phyloP scores from a whole-genome alignment of 768 basidiomycete genomes.

The Termitomyces sp. region DNA sequence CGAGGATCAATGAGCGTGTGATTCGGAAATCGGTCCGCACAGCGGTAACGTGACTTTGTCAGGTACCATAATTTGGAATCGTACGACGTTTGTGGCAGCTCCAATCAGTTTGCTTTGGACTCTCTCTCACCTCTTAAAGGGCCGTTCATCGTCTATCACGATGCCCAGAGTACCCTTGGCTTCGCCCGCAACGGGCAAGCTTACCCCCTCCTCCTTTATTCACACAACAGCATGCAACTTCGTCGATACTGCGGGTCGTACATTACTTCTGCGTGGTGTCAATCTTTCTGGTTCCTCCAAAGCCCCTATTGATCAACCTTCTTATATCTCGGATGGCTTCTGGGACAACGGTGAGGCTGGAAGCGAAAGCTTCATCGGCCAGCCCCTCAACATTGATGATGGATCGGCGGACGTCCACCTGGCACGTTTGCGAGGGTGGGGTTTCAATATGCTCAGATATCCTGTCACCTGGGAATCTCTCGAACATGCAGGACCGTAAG shows the following conservation, averaged over 20 bases:
- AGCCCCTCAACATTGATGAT: constrained; percentile 82
- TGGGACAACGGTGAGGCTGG: constrained; percentile 77
- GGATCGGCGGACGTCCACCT: constrained; percentile 84
- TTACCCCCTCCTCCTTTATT: constrained; percentile 45
- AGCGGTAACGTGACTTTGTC: constrained; percentile 5
- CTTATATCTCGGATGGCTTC: constrained; percentile 65
- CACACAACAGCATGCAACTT: constrained; percentile 68
- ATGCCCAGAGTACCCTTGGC: constrained; percentile 55
- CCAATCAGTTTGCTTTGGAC: neutral
- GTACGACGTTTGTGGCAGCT: constrained; percentile 1
- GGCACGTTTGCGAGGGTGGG: constrained; percentile 84
- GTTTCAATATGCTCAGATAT: constrained; percentile 83
- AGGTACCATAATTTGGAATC: constrained; percentile 4
- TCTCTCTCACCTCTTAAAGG: neutral
- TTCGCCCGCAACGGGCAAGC: constrained; percentile 54
- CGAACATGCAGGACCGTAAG: constrained; percentile 94
- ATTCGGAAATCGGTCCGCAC: neutral
- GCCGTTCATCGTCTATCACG: constrained; percentile 7
- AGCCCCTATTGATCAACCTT: constrained; percentile 67
- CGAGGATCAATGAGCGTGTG: neutral
- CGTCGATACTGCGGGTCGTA: constrained; percentile 70
- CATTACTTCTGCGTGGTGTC: constrained; percentile 85
- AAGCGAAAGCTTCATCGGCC: constrained; percentile 64
- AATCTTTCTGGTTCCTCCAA: constrained; percentile 91
- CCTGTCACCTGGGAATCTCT: constrained; percentile 93